phyloP scores from a whole-genome alignment of 139 green algal genomes.

The Chlorella sorokiniana region DNA sequence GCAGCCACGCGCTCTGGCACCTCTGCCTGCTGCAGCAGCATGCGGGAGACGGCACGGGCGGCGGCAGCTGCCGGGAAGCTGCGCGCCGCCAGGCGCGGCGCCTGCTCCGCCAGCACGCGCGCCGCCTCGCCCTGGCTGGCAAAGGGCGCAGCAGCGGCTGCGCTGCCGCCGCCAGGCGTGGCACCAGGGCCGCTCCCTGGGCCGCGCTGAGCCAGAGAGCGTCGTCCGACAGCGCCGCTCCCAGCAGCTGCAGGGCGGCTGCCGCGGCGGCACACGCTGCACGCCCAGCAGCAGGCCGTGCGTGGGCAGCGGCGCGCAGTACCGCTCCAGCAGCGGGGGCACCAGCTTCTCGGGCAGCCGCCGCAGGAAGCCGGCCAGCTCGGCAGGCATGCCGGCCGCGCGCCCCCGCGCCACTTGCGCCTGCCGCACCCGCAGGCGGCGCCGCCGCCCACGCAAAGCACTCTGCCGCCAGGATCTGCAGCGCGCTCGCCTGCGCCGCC shows the following conservation, averaged over 20 bases:
- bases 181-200: background rate
- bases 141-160: slow-evolving; percentile 32
- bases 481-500: slow-evolving; percentile 36
- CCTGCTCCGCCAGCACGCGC: slow-evolving; percentile 8
- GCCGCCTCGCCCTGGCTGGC: slow-evolving; percentile 2
- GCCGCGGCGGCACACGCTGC: slow-evolving; percentile 14
- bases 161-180: background rate
- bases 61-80: background rate
- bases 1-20: slow-evolving; percentile 8
- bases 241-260: slow-evolving; percentile 23
- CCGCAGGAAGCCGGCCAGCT: slow-evolving; percentile 4
- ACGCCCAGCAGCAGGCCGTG: background rate
- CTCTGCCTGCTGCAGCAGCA: slow-evolving; percentile 26
- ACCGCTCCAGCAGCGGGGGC: slow-evolving; percentile 35
- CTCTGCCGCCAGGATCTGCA: slow-evolving; percentile 49
- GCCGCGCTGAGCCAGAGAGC: slow-evolving; percentile 22
- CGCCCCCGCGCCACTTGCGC: too few species aligned
- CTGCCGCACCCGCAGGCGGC: background rate
- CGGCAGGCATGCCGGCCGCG: slow-evolving; percentile 9
- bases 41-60: background rate
- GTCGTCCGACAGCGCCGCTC: slow-evolving; percentile 30
- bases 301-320: slow-evolving; percentile 8
- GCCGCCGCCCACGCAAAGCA: slow-evolving; percentile 5
- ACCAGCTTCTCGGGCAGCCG: background rate
- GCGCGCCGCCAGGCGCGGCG: background rate